Evolutionary conservation across 345 rosid species (phyloP), one percentile per base, ranked within the genome.

Genomic region (Gossypium raimondii): DNA sequence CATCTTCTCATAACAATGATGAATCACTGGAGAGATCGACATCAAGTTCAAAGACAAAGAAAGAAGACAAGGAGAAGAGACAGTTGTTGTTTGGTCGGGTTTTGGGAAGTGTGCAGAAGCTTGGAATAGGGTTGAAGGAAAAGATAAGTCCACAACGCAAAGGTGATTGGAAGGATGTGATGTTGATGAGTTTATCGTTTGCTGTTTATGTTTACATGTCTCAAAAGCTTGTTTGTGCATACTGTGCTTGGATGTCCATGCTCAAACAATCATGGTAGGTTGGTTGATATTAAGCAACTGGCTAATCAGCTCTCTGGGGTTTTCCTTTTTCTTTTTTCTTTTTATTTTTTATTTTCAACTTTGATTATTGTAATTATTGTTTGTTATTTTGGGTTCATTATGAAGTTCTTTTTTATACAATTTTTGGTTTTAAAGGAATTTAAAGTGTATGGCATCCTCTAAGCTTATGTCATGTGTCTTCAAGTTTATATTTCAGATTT

Each of bases 141-240:
- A 76, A 25, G 43, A 76, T 84, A 85, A 85, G 88, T 56, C 92
- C 91, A 6, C 75, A 82, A 79, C 83, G 76, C 58, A 88, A 89
- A 83, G 98, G 98, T 57, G 97, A 89, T 60, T 84, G 93, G 84
- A 94, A 90, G 78, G 97, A 94, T 76, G 56, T 89, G 69, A 80
- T 84, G 75, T 81, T 92, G 80, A 92, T 90, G 94, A 83, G 93
- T 55, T 78, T 94, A n/a, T 88, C 97, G 10, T 92, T 92, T 78
- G 97, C 98, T 20, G 85, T 94, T 69, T 92, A 90, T 80, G 90
- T 94, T 12, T 89, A 94, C 53, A 87, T 92, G 9, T 94, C 97
- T 70, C 93, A 94, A 75, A 82, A 76, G 80, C 80, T 94, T 77
- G 97, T 90, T 18, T 86, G 89, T 78, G 92, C 97, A 77, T 94